A percentile compares a stretch with the other conserved stretches of the same genome.
Evolutionary conservation across 2,329 filamentous ascomycete species (phyloP).

Genomic region (Dothideomycetes sp.): DNA sequence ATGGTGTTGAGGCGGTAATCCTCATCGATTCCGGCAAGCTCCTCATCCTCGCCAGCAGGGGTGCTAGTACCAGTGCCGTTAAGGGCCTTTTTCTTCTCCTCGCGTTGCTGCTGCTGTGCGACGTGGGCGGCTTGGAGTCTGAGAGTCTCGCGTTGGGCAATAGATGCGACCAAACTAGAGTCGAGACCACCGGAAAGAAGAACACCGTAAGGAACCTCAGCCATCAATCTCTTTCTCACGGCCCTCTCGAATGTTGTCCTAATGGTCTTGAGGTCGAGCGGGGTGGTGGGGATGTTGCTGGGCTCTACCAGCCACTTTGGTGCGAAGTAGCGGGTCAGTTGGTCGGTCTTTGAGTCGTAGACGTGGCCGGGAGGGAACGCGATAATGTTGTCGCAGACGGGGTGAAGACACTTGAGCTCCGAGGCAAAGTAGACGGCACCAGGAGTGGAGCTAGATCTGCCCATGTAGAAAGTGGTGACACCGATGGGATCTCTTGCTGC

Average conservation of each 20-base stretch:
- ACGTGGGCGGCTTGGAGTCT: conserved; percentile 48
- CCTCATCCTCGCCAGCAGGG: conserved; percentile 46
- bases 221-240: conserved; percentile 95
- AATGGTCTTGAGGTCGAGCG: conserved; percentile 73
- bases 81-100: too few relatives aligned
- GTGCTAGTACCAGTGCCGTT: conserved; percentile 34
- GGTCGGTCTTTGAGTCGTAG: conserved; percentile 85
- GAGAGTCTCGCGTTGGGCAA: conserved; percentile 85
- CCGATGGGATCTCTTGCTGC: conserved; percentile 95
- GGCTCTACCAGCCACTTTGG: conserved; percentile 83
- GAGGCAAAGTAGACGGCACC: conserved; percentile 90
- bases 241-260: conserved; percentile 77
- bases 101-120: conserved; percentile 29
- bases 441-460: conserved; percentile 70
- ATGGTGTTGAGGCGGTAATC: conserved; percentile 80
- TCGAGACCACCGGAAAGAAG: conserved; percentile 90
- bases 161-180: conserved; percentile 87
- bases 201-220: conserved; percentile 95
- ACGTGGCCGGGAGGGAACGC: conserved; percentile 91
- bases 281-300: conserved; percentile 62
- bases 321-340: conserved; percentile 78
- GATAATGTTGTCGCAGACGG: conserved; percentile 90
- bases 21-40: conserved; percentile 89
- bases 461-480: conserved; percentile 95
- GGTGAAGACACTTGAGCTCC: conserved; percentile 85